Conservation (phyloP, 257 asterid species). For the Ligustrum vulgare region DNA sequence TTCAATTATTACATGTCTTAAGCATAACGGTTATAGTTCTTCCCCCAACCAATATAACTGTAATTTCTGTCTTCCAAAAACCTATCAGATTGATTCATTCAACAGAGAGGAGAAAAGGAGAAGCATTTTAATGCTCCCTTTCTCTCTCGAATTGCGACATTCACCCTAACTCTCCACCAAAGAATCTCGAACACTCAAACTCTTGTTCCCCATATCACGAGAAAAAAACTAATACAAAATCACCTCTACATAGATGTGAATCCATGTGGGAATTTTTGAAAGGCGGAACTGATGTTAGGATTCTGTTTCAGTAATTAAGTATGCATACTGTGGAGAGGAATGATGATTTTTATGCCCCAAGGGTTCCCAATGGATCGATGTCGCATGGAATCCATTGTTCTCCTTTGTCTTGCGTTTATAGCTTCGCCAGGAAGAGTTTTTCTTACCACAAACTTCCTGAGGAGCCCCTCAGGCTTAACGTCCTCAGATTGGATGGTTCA, state of each 20-base stretch:
- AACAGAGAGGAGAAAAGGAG: slow-evolving; percentile 7
- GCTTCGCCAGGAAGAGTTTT: slow-evolving; percentile 32
- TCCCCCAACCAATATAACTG: slow-evolving; percentile 28
- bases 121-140: slow-evolving; percentile 8
- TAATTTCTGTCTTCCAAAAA: slow-evolving; percentile 1
- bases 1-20: too few relatives aligned
- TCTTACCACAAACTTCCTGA: too few relatives aligned
- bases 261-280: slow-evolving; percentile 11
- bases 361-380: slow-evolving; percentile 39
- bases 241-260: slow-evolving; percentile 13
- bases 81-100: not conserved
- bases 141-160: slow-evolving; percentile 35
- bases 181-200: slow-evolving; percentile 17
- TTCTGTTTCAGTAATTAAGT: slow-evolving; percentile 15
- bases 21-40: slow-evolving; percentile 16
- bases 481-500: too few relatives aligned
- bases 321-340: slow-evolving; percentile 35
- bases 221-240: not conserved
- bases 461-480: too few relatives aligned
- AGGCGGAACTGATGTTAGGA: slow-evolving; percentile 5
- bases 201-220: not conserved
- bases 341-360: slow-evolving; percentile 32
- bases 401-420: slow-evolving; percentile 3
- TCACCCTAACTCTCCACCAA: slow-evolving; percentile 32
- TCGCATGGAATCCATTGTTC: slow-evolving; percentile 17